Percentiles rank a stretch among this genome's conserved stretches.
phyloP scores from a whole-genome alignment of 2,329 filamentous ascomycete species.

The Cryoendolithus antarcticus region DNA sequence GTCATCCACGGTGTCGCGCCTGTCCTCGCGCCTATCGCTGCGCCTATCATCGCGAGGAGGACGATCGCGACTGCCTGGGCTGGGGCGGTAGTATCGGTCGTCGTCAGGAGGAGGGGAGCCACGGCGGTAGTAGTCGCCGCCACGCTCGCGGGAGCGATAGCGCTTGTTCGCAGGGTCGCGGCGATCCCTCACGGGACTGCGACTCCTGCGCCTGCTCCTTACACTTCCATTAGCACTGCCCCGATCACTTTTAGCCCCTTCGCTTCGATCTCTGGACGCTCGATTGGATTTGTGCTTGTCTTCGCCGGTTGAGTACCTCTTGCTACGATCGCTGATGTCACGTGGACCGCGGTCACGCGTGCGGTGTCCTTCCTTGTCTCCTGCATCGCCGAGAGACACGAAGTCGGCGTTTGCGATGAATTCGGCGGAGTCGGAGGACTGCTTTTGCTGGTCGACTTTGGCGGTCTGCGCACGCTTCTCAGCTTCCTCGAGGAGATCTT shows the following conservation, averaged over 20 bases:
- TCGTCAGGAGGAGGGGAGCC: conserved; percentile 32
- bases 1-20: conserved; percentile 30
- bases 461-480: conserved; percentile 5
- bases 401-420: conserved; percentile 3
- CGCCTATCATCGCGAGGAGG: conserved; percentile 56
- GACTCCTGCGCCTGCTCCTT: conserved; percentile 15
- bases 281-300: conserved; percentile 27
- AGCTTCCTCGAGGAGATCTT: conserved; percentile 71
- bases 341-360: neutral
- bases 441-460: conserved; percentile 5
- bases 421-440: neutral
- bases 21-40: conserved; percentile 38
- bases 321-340: conserved; percentile 4
- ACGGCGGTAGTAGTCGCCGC: conserved; percentile 12
- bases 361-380: neutral
- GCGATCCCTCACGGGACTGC: conserved; percentile 13
- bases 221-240: conserved; percentile 27
- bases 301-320: conserved; percentile 44
- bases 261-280: conserved; percentile 40
- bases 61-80: conserved; percentile 39
- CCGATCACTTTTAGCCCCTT: conserved; percentile 12
- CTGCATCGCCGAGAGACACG: conserved; percentile 1
- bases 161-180: conserved; percentile 12
- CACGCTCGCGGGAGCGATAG: conserved; percentile 14
- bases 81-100: conserved; percentile 8